A percentile compares a stretch with the other conserved stretches of the same genome.
These are phyloP conservation scores for Trichosanthes cucumerina DNA, from an alignment of 306 rosid genomes.

Conservation along the genomic window DNA sequence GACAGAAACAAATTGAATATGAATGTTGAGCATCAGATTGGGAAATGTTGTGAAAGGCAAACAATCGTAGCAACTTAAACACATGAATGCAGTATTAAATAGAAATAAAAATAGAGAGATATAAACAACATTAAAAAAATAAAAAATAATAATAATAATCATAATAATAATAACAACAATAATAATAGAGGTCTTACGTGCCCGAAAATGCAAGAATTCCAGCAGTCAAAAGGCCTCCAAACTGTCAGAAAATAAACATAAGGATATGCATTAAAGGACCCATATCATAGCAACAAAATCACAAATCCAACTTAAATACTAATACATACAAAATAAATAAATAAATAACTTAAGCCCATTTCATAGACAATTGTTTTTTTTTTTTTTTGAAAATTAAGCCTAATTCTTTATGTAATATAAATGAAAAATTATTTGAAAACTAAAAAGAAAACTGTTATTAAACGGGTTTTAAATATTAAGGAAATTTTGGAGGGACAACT, in stretches of 20 bases:
- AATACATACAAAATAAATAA: too few species aligned
- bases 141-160: too few species aligned
- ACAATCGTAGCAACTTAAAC: background rate
- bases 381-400: too few species aligned
- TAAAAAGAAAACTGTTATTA: too few species aligned
- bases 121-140: background rate
- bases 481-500: too few species aligned
- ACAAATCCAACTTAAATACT: background rate
- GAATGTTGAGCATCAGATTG: background rate
- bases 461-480: too few species aligned
- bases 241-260: constrained; percentile 33
- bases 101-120: background rate
- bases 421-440: too few species aligned
- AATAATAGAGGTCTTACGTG: constrained; percentile 46
- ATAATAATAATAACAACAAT: too few species aligned
- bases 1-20: background rate
- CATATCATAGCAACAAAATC: background rate
- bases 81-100: background rate
- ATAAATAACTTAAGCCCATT: too few species aligned
- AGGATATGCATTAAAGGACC: background rate
- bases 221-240: constrained; percentile 79
- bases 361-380: too few species aligned
- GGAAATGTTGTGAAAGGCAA: background rate
- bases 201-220: constrained; percentile 89
- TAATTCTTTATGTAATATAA: too few species aligned